Evolutionary conservation across 345 rosid genomes (phyloP).

Genomic region (Arabidopsis suecica): DNA sequence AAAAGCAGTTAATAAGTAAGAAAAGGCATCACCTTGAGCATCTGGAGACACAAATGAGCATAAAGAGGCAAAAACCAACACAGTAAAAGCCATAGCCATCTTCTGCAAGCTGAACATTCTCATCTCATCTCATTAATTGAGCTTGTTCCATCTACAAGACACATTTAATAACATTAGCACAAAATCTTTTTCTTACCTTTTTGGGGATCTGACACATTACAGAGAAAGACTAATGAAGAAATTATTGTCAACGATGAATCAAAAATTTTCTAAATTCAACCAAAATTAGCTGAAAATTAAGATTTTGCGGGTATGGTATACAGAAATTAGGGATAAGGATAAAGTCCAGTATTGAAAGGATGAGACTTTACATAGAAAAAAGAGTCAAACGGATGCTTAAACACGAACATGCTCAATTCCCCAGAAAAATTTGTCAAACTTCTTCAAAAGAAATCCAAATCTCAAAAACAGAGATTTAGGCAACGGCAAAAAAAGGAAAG

Average conservation of each 20-base stretch:
- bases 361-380: slow-evolving; percentile 20
- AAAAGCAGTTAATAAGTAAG: neutral
- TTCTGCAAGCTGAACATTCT: slow-evolving; percentile 44
- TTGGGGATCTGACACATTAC: slow-evolving; percentile 37
- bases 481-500: neutral
- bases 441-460: slow-evolving; percentile 8
- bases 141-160: slow-evolving; percentile 37
- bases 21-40: slow-evolving; percentile 67
- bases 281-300: neutral
- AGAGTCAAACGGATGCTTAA: slow-evolving; percentile 1
- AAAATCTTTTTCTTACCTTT: neutral
- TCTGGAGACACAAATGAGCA: slow-evolving; percentile 61
- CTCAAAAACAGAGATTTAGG: neutral
- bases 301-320: neutral
- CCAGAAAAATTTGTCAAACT: slow-evolving; percentile 23
- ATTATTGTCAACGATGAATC: neutral
- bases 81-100: slow-evolving; percentile 62
- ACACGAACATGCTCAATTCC: slow-evolving; percentile 25
- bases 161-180: slow-evolving; percentile 5
- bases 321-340: neutral
- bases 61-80: slow-evolving; percentile 56
- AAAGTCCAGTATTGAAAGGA: neutral
- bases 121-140: slow-evolving; percentile 37
- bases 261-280: slow-evolving; percentile 9
- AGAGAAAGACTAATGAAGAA: neutral